Conservation (phyloP, 495 filamentous ascomycete species). For the Trichoderma parareesei region DNA sequence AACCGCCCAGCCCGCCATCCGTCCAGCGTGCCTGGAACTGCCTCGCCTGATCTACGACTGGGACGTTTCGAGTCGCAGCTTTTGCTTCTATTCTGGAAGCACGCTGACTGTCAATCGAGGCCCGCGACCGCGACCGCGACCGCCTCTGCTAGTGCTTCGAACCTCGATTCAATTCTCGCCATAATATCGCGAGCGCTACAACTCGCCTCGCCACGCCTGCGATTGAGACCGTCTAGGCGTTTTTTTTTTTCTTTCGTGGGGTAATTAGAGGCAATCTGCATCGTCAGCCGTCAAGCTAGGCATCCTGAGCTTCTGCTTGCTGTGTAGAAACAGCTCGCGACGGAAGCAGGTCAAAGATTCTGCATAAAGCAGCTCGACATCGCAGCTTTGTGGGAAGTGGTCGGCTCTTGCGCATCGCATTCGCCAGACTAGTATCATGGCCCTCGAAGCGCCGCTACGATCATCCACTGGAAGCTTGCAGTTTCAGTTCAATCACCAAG, state of each 20-base stretch:
- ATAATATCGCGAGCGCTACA: neutral
- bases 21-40: conserved; percentile 6
- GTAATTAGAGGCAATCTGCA: neutral
- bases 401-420: neutral
- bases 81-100: conserved; percentile 8
- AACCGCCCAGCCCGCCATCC: neutral
- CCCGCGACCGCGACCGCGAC: conserved; percentile 1
- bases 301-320: neutral
- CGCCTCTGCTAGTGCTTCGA: neutral
- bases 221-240: neutral
- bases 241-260: neutral
- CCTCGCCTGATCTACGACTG: conserved; percentile 6
- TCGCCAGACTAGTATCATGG: conserved; percentile 31
- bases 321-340: neutral
- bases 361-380: conserved; percentile 10
- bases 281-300: neutral
- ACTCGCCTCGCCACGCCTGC: neutral
- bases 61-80: conserved; percentile 3
- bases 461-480: conserved; percentile 46
- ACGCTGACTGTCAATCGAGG: conserved; percentile 4
- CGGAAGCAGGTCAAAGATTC: neutral
- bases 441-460: conserved; percentile 50
- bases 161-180: neutral
- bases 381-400: neutral
- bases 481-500: conserved; percentile 51